Conservation (phyloP, 352 stramenopile species). For the Globisporangium cederbergense region DNA sequence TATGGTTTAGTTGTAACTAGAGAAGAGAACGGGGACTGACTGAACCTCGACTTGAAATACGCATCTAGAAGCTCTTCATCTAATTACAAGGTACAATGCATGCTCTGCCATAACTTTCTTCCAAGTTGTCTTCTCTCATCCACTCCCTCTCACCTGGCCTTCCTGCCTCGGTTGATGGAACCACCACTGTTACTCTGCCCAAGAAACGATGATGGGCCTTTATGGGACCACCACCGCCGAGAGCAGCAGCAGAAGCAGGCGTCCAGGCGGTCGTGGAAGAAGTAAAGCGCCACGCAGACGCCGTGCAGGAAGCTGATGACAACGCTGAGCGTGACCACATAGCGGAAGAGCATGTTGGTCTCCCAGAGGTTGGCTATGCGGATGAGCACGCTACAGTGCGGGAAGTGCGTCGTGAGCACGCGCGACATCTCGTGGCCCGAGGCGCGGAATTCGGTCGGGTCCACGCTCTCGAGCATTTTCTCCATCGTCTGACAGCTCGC, state of each 20-base stretch:
- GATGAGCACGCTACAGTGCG: constrained; percentile 25
- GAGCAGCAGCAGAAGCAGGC: constrained; percentile 6
- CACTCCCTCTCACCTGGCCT: constrained; percentile 1
- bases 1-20: too few species aligned
- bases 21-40: too few species aligned
- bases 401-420: constrained; percentile 22
- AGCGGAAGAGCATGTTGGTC: constrained; percentile 15
- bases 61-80: too few species aligned
- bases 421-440: constrained; percentile 11
- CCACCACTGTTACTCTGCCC: neutral
- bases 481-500: constrained; percentile 27
- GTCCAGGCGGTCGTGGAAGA: constrained; percentile 13
- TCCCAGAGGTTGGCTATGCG: constrained; percentile 26
- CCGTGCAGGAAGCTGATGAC: constrained; percentile 20
- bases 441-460: constrained; percentile 14
- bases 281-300: constrained; percentile 15
- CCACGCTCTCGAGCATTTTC: constrained; percentile 22
- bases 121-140: neutral
- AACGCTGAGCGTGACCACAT: constrained; percentile 17
- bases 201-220: neutral
- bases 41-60: too few species aligned
- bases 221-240: neutral
- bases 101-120: too few species aligned
- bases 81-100: too few species aligned
- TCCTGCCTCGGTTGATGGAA: constrained; percentile 1